Conservation (phyloP, 352 stramenopile genomes). For the Phytophthora sp. region DNA sequence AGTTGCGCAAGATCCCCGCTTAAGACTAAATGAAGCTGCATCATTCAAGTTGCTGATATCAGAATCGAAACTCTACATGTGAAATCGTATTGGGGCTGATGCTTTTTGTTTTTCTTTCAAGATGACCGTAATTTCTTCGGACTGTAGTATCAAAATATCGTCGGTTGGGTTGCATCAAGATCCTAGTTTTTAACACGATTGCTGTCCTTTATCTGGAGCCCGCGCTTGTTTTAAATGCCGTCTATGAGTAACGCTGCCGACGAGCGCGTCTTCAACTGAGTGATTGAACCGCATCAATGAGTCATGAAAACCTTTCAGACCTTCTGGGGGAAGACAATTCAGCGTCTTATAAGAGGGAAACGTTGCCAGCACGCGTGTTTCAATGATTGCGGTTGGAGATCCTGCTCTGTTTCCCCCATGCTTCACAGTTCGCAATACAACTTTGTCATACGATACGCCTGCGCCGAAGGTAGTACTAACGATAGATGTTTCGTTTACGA, state of each 20-base stretch:
- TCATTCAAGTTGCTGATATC: too few species aligned
- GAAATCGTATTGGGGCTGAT: too few species aligned
- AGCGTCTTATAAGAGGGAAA: slow-evolving; percentile 24
- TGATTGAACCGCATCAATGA: slow-evolving; percentile 28
- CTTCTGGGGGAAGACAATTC: slow-evolving; percentile 11
- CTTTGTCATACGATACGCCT: slow-evolving; percentile 25
- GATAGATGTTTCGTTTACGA: slow-evolving; percentile 11
- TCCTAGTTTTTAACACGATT: too few species aligned
- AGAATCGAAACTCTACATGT: too few species aligned
- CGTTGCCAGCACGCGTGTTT: slow-evolving; percentile 24
- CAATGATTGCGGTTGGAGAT: slow-evolving; percentile 11
- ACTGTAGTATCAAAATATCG: too few species aligned
- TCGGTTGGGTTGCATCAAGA: too few species aligned
- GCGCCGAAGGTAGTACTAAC: neutral
- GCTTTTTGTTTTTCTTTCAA: too few species aligned
- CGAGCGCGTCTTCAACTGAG: slow-evolving; percentile 24
- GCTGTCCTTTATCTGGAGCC: too few species aligned
- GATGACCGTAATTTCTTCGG: too few species aligned
- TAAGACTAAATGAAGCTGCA: too few species aligned
- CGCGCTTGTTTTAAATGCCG: neutral
- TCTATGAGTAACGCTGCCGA: neutral
- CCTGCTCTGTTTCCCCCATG: neutral
- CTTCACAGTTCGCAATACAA: slow-evolving; percentile 16
- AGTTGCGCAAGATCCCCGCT: too few species aligned
- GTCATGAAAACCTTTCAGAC: slow-evolving; percentile 15